Evolutionary conservation across 2,329 filamentous ascomycete genomes (phyloP), one percentile per base, ranked within the genome.

Genomic region (Cordyceps fumosorosea): DNA sequence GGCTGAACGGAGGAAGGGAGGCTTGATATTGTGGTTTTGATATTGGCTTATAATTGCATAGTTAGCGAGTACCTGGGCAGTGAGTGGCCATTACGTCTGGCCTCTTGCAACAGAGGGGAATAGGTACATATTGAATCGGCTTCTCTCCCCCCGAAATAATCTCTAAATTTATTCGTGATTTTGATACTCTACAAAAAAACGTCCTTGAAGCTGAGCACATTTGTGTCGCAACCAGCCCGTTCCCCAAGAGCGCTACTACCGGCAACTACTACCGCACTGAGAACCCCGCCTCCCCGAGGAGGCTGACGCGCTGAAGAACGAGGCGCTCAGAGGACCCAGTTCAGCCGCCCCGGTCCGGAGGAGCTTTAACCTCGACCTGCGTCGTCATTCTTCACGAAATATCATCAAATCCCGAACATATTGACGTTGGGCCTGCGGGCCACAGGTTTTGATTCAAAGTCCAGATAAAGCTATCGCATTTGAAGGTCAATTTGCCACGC

Each of bases 361-460:
- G 42, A 44, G 42, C 42, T 44, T 44, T 8, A 44, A 44, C 42
- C 42, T 44, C 4, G 18, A 44, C 42, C 42, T 18, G 3, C 42
- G 1, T 44, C 42, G 16, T 3, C 18, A 18, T 16, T 44, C 42
- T 44, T 44, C 7, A 44, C 40, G 4, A 7, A 18, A 18, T 44
- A 18, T 18, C 42, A 44, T 44, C 34, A 44, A 44, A 20, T n/a
- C 16, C 16, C 16, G n/a, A 44, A 44, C 42, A 18, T 18, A 32
- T 29, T n/a, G 11, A 34, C 20, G n/a, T 37, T 24, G 12, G 58
- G 59, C 59, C 52, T 62, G 29, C 45, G 59, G 52, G 59, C 59
- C 59, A 29, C 29, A 29, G 29, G 5, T 10, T 61, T 18, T 18
- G 2, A 7, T 29, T 8, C 5, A 37, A 37, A 12, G 12, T 37